Conservation (phyloP, 2,329 filamentous ascomycete species). For the Nigrospora sphaerica region DNA sequence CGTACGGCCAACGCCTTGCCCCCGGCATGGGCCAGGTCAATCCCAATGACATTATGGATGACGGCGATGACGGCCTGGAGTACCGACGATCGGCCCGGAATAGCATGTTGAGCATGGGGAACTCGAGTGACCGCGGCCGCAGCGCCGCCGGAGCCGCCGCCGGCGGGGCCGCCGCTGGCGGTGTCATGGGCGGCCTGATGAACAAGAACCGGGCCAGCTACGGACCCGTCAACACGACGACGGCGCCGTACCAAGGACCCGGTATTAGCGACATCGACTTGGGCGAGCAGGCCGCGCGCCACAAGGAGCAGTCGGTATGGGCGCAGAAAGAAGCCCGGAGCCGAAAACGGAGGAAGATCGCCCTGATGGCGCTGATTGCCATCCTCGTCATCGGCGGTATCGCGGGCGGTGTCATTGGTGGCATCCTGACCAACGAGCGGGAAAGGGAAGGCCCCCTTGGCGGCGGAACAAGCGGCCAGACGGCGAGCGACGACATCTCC, state of each 20-base stretch:
- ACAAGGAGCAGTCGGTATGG: slow-evolving; percentile 63
- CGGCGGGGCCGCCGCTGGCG: slow-evolving; percentile 35
- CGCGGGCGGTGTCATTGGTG: slow-evolving; percentile 60
- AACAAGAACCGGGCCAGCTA: slow-evolving; percentile 38
- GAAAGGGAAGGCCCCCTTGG: slow-evolving; percentile 24
- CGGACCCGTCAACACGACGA: slow-evolving; percentile 39
- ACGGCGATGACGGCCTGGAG: slow-evolving; percentile 77
- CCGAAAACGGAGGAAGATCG: slow-evolving; percentile 63
- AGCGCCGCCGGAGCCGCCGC: slow-evolving; percentile 36
- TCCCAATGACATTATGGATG: slow-evolving; percentile 75
- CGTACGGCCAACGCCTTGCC: slow-evolving; percentile 37
- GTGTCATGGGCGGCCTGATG: slow-evolving; percentile 31
- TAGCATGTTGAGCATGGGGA: slow-evolving; percentile 53
- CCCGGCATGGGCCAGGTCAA: slow-evolving; percentile 56
- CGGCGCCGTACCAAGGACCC: slow-evolving; percentile 21
- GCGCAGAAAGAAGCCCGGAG: slow-evolving; percentile 49
- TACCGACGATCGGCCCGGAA: slow-evolving; percentile 43
- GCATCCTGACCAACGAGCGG: slow-evolving; percentile 32
- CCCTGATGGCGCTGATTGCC: slow-evolving; percentile 57
- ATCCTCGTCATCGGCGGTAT: slow-evolving; percentile 64
- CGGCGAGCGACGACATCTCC: slow-evolving; percentile 51
- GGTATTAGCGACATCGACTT: slow-evolving; percentile 26
- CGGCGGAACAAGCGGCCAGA: slow-evolving; percentile 27
- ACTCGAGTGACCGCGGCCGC: slow-evolving; percentile 32
- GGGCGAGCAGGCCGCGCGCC: slow-evolving; percentile 22